Evolutionary conservation across 495 filamentous ascomycete species (phyloP).

Genomic region (Monascus purpureus): DNA sequence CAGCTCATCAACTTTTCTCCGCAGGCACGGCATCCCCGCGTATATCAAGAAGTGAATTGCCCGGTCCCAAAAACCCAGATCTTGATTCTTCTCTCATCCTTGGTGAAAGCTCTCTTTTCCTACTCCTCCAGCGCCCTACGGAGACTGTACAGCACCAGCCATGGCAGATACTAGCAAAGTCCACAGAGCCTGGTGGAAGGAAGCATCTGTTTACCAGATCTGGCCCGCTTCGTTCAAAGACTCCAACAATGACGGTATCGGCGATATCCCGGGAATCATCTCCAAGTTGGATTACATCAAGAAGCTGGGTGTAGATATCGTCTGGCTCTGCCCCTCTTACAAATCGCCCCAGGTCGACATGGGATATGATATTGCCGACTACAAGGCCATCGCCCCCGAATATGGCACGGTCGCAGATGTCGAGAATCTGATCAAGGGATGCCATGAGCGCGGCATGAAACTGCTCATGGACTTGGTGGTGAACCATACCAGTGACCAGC

Average conservation of each 20-base stretch:
- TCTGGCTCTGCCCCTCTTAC: conserved; percentile 53
- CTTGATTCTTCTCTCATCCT: no score
- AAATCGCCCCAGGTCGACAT: conserved; percentile 34
- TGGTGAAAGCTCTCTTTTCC: no score
- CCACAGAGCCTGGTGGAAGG: conserved; percentile 13
- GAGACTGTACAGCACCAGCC: neutral
- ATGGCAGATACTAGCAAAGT: neutral
- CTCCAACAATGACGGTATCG: conserved; percentile 47
- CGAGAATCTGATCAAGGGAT: conserved; percentile 32
- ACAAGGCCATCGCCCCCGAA: conserved; percentile 34
- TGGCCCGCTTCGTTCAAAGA: conserved; percentile 38
- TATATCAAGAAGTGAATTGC: no score
- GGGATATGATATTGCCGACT: conserved; percentile 46
- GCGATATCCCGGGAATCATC: conserved; percentile 49
- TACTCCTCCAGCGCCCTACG: no score
- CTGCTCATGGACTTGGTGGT: conserved; percentile 43
- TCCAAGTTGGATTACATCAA: conserved; percentile 46
- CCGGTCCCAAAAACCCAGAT: no score
- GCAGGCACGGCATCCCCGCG: no score
- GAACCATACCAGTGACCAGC: conserved; percentile 43
- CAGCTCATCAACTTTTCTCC: neutral
- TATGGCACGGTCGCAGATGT: conserved; percentile 44
- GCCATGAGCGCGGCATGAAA: conserved; percentile 38
- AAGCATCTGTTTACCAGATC: conserved; percentile 15
- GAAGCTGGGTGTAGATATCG: conserved; percentile 40